phyloP scores from a whole-genome alignment of 345 rosid species.

The Kernera saxatilis region DNA sequence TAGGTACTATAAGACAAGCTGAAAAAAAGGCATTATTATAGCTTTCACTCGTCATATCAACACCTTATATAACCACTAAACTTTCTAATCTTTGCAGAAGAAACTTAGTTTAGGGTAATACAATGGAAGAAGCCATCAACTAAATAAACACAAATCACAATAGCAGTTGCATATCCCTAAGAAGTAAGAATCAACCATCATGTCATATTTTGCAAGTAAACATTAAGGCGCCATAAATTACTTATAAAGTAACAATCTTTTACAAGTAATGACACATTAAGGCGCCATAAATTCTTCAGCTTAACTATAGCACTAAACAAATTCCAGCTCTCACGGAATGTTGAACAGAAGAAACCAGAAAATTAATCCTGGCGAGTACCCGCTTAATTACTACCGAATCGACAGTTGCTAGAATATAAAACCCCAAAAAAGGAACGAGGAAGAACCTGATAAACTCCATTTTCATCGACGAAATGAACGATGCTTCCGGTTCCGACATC shows the following conservation, averaged over 20 bases:
- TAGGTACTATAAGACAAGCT: neutral
- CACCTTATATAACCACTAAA: neutral
- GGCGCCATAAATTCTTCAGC: neutral
- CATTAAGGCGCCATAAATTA: neutral
- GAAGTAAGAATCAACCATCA: neutral
- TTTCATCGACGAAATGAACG: slow-evolving; percentile 47
- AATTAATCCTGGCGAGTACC: neutral
- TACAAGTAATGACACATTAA: neutral
- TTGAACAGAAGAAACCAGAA: neutral
- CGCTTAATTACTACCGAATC: neutral
- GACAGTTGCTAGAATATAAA: neutral
- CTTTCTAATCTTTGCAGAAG: neutral
- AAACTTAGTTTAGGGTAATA: neutral
- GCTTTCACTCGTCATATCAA: neutral
- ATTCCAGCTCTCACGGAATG: neutral
- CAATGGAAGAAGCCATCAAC: neutral
- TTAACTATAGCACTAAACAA: neutral
- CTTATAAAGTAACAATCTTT: neutral
- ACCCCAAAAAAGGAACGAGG: neutral
- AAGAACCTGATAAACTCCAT: slow-evolving; percentile 51
- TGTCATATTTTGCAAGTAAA: neutral
- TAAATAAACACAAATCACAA: neutral
- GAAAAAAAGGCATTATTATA: neutral
- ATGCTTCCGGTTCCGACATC: slow-evolving; percentile 37
- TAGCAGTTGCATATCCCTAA: neutral